Percentiles rank a stretch among this genome's conserved stretches.
Evolutionary conservation across 352 stramenopile species (phyloP).

Genomic region (Phytopythium vexans): DNA sequence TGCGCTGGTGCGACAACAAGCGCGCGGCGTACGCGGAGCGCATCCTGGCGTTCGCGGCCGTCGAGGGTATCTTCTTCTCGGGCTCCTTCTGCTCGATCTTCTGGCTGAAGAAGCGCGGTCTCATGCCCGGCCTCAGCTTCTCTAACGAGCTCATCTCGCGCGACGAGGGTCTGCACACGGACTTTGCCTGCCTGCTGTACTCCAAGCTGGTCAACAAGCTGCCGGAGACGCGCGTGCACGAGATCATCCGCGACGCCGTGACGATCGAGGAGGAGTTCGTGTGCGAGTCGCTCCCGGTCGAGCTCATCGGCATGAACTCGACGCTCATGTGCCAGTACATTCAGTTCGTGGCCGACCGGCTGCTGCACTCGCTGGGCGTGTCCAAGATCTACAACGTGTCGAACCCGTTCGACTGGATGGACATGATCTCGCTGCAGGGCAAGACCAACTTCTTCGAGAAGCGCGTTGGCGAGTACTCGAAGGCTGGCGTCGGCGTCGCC

Average conservation of each 20-base stretch:
- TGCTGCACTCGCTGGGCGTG: conserved; percentile 92
- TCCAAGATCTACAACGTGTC: conserved; percentile 91
- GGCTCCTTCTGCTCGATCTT: conserved; percentile 99
- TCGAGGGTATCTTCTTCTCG: conserved; percentile 99
- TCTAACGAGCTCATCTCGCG: conserved; percentile 99
- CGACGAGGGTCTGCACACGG: conserved; percentile 98
- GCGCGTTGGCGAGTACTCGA: conserved; percentile 98
- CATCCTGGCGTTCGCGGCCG: conserved; percentile 96
- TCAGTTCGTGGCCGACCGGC: conserved; percentile 97
- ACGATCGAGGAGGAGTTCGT: conserved; percentile 99
- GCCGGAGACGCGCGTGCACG: conserved; percentile 87
- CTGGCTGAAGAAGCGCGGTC: conserved; percentile 99
- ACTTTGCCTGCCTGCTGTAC: conserved; percentile 99
- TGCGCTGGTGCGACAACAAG: conserved; percentile 94
- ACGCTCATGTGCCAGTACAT: conserved; percentile 99
- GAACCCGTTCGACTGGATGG: conserved; percentile 99
- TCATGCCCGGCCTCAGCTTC: conserved; percentile 99
- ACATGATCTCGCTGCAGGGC: conserved; percentile 98
- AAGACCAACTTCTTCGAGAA: conserved; percentile 99
- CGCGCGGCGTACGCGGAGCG: conserved; percentile 95
- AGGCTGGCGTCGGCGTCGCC: conserved; percentile 93
- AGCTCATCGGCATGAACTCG: conserved; percentile 99
- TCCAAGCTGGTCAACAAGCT: conserved; percentile 97
- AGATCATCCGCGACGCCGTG: conserved; percentile 96
- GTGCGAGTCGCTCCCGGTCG: conserved; percentile 94